Evolutionary conservation across 495 filamentous ascomycete genomes (phyloP).

Genomic region (Aspergillus mulundensis): DNA sequence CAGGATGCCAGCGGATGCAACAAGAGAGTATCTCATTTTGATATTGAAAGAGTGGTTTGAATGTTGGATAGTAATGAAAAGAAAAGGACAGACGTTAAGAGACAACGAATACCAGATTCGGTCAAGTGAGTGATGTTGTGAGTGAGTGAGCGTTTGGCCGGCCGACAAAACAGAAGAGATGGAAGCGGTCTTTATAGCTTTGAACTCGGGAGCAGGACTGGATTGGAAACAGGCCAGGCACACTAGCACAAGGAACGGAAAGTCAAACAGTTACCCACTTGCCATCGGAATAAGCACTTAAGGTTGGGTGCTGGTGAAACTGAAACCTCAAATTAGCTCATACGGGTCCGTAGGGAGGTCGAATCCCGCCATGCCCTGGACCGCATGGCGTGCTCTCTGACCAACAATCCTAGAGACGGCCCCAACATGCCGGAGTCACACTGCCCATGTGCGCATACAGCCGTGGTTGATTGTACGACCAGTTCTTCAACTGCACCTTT

Average conservation of each 20-base stretch:
- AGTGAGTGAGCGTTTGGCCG: not conserved
- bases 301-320: not conserved
- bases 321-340: slow-evolving; percentile 2
- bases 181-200: slow-evolving; percentile 13
- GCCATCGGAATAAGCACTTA: not conserved
- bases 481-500: not conserved
- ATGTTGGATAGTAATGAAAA: slow-evolving; percentile 4
- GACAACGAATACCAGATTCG: slow-evolving; percentile 15
- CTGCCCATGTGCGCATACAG: not conserved
- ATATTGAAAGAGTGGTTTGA: slow-evolving; percentile 2
- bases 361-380: not conserved
- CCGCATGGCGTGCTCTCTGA: not conserved
- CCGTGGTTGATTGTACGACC: not conserved
- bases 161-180: not conserved
- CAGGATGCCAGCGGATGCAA: slow-evolving; percentile 14
- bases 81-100: not conserved
- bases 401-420: not conserved
- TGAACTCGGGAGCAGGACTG: not conserved
- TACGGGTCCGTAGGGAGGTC: not conserved
- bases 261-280: slow-evolving; percentile 5
- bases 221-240: not conserved
- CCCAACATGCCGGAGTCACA: not conserved
- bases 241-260: slow-evolving; percentile 1
- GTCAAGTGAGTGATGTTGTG: not conserved
- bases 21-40: slow-evolving; percentile 19